Evolutionary conservation across 805 yeast genomes (phyloP), one percentile per base, ranked within the genome.

Genomic region (Lipomyces japonicus): DNA sequence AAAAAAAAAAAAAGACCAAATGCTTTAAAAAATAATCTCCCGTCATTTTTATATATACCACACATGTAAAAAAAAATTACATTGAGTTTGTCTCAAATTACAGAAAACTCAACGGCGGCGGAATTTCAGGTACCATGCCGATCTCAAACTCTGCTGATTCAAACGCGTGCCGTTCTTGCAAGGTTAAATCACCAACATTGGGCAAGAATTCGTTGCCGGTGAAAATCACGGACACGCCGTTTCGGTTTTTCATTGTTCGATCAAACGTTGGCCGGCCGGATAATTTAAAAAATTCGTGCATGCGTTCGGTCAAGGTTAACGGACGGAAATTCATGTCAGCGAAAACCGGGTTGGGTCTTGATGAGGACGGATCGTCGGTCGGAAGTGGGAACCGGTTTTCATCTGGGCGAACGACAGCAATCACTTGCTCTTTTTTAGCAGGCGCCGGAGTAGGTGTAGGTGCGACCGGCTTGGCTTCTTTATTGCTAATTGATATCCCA

Each of bases 111-210:
- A 73, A 36, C 1, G 93, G 89, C 4, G 95, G 93, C 2, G 88
- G 80, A 4, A 79, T 60, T 51, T 84, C 91, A 0, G 95, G 95
- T 1, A 85, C 78, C 23, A 68, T 66, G 0, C 90, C 91, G 28
- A 84, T 60, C n/a, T 65, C 62, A 57, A 85, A 85, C 3, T 51
- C 46, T 0, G 61, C 57, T 0, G 77, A 71, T 53, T 72, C 48
- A 36, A 57, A 59, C 26, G 58, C 56, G 4, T 21, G 24, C 16
- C 43, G 32, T 46, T 53, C 56, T 4, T 34, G 46, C 19, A 16
- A 14, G 12, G 53, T 47, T 28, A 54, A 34, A 34, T 51, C 56
- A n/a, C 22, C 19, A 24, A 34, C 36, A 14, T 35, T 39, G 3
- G 56, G 56, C 38, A 51, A 32, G 35, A 32, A 51, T 10, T 36